Conservation (phyloP, 2,329 filamentous ascomycete species). For the Amauroascus niger region DNA sequence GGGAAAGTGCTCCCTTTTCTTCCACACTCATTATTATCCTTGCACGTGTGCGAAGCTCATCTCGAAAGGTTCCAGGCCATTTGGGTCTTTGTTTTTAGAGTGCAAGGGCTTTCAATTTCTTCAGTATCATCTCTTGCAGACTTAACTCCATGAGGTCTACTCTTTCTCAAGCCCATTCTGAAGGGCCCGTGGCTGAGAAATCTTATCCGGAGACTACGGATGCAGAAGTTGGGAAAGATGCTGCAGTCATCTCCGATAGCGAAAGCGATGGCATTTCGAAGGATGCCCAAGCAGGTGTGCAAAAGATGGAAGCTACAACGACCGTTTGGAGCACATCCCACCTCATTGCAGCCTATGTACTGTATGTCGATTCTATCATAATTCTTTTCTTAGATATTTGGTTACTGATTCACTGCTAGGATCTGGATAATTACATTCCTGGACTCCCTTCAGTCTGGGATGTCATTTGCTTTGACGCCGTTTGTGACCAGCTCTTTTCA, state of each 20-base stretch:
- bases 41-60: not conserved
- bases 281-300: constrained; percentile 26
- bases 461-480: constrained; percentile 33
- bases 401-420: constrained; percentile 11
- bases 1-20: not conserved
- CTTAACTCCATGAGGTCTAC: not conserved
- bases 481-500: constrained; percentile 45
- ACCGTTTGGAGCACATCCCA: constrained; percentile 32
- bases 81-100: not conserved
- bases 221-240: not conserved
- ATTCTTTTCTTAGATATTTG: not conserved
- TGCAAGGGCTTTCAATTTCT: not conserved
- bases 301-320: constrained; percentile 35
- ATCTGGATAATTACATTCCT: constrained; percentile 35
- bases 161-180: not conserved
- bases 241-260: not conserved
- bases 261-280: constrained; percentile 9
- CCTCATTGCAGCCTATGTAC: constrained; percentile 29
- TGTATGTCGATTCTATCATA: constrained; percentile 8
- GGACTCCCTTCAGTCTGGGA: constrained; percentile 27
- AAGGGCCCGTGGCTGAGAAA: constrained; percentile 18
- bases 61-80: not conserved
- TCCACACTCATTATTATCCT: not conserved
- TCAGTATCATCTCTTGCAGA: not conserved
- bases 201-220: not conserved